Percentiles rank a stretch among this genome's conserved stretches.
These are phyloP conservation scores for Penicillium soppii DNA, from an alignment of 495 filamentous ascomycete species.

Conservation along the genomic window DNA sequence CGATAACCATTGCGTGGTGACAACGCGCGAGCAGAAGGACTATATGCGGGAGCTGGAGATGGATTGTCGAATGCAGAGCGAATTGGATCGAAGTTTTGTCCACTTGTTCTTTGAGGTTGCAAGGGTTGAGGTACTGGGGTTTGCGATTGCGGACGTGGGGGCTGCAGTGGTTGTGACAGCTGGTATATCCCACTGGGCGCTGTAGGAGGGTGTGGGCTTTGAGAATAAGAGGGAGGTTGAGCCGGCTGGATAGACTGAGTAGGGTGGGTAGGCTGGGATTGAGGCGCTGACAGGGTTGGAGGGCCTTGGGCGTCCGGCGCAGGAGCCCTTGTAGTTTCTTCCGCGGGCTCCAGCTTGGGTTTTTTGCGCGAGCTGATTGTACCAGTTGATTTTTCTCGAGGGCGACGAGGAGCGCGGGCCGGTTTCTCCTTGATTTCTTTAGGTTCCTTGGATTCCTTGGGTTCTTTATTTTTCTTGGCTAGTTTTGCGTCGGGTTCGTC, in stretches of 20 bases:
- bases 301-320: conserved; percentile 3
- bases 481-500: conserved; percentile 27
- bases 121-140: conserved; percentile 36
- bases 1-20: conserved; percentile 52
- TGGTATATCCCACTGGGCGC: conserved; percentile 20
- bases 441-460: conserved; percentile 31
- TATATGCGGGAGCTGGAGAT: conserved; percentile 53
- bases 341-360: conserved; percentile 41
- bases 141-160: conserved; percentile 40
- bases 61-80: conserved; percentile 64
- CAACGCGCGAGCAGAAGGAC: conserved; percentile 31
- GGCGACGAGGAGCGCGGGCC: conserved; percentile 40
- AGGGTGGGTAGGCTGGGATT: conserved; percentile 11
- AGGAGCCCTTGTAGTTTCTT: conserved; percentile 11
- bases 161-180: conserved; percentile 21
- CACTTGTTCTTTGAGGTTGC: conserved; percentile 52
- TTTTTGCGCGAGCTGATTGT: conserved; percentile 44
- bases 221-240: conserved; percentile 10
- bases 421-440: conserved; percentile 36
- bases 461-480: conserved; percentile 20
- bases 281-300: conserved; percentile 20
- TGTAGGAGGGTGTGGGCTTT: conserved; percentile 23
- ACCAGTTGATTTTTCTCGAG: conserved; percentile 38
- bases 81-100: conserved; percentile 86
- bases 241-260: conserved; percentile 23